Base-by-base conservation (phyloP, 176 grass and related monocot genomes). In the Juncus effusus region DNA sequence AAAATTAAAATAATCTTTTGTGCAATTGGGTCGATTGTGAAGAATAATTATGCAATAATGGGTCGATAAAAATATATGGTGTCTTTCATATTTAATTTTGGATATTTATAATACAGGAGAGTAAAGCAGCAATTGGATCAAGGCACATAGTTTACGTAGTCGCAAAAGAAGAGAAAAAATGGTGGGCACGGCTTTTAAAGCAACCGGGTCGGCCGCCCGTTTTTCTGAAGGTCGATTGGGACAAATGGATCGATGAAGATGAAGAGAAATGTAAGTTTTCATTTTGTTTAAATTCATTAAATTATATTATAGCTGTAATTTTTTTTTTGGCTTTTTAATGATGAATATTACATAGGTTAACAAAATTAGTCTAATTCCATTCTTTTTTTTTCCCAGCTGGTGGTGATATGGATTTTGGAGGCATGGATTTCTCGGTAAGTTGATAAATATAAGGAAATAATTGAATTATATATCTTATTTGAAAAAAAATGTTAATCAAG, bases 221-320 rank as follows among this genome's bases (percentile, higher is more conserved):
- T 13, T 97, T 86, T 70, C 63, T 92, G 55, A 97, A 87, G 78
- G 94, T 93, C 56, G 88, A 97, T 70, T 97, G 88, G 94, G 83
- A 97, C 67, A 97, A 97, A 80, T 97, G 94, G 94, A 73, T 92
- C 38, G 83, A 97, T 52, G 94, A 97, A 80, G 94, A 97, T 35
- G 94, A 97, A 19, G 87, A 86, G 37, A 85, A 82, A 70, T 36
- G 94, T 97, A 61, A 78, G 79, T 44, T 42, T 19, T 13, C 14
- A 16, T 67, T 13, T 64, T 10, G 8, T 56, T 70, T 38, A n/a
- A 51, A 50, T 63, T 28, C 19, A 28, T 28, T 28, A 28, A 28
- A 28, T 28, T 28, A 28, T 28, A 28, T 28, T 28, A 28, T 28
- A 28, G 19, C 19, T 8, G 72, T 16, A 64, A n/a, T 45, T 67